Conservation (phyloP, 805 yeast genomes). For the Ogataea paradorogensis region DNA sequence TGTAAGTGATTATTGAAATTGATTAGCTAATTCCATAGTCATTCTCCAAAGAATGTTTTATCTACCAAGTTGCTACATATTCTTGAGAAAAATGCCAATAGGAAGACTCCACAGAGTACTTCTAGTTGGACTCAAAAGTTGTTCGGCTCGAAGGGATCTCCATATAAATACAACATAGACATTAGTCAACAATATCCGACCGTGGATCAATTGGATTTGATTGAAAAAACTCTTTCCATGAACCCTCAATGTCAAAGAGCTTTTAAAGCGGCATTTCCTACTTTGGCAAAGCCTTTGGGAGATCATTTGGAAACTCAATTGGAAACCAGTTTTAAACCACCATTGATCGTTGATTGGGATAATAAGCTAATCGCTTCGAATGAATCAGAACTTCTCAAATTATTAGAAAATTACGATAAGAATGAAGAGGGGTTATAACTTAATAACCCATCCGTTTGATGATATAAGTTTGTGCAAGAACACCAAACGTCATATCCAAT, state of each 20-base stretch:
- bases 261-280: slow-evolving; percentile 31
- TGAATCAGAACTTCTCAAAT: slow-evolving; percentile 39
- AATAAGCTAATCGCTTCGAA: slow-evolving; percentile 52
- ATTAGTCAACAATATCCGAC: slow-evolving; percentile 27
- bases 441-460: slow-evolving; percentile 81
- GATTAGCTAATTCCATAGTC: slow-evolving; percentile 15
- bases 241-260: slow-evolving; percentile 30
- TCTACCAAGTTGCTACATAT: slow-evolving; percentile 15
- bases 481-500: slow-evolving; percentile 74
- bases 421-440: slow-evolving; percentile 19
- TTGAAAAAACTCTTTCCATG: slow-evolving; percentile 25
- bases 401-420: slow-evolving; percentile 38
- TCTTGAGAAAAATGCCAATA: slow-evolving; percentile 5
- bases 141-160: slow-evolving; percentile 18
- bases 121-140: slow-evolving; percentile 8
- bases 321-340: slow-evolving; percentile 37
- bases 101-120: slow-evolving; percentile 2
- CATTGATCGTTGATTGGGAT: slow-evolving; percentile 64
- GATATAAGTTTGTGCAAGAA: slow-evolving; percentile 86
- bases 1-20: slow-evolving; percentile 23
- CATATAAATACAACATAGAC: slow-evolving; percentile 27
- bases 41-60: slow-evolving; percentile 24
- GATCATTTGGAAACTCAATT: no score
- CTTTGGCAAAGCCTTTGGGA: neutral
- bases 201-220: slow-evolving; percentile 31